Conservation (phyloP, 129 eudicot genomes). For the Smallanthus sonchifolius region DNA sequence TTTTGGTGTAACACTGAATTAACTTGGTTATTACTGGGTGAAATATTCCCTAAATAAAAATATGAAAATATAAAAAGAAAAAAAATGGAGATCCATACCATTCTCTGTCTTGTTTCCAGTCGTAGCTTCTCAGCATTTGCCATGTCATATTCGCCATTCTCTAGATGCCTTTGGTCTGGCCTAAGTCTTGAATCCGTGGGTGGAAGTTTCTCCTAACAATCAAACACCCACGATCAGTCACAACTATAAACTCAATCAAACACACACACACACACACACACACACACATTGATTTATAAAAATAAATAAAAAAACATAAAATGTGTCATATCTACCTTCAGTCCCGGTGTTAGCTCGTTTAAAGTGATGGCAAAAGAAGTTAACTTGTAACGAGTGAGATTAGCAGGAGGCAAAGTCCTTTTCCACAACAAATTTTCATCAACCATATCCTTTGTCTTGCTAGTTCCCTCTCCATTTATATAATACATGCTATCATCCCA, state of each 20-base stretch:
- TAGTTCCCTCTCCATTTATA: conserved; percentile 46
- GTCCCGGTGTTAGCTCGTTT: conserved; percentile 44
- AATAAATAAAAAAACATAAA: not conserved
- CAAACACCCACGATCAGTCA: conserved; percentile 47
- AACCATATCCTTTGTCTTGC: conserved; percentile 42
- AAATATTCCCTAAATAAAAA: too few relatives aligned
- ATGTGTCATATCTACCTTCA: conserved; percentile 49
- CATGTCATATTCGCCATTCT: conserved; percentile 45
- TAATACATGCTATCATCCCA: conserved; percentile 77
- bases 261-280: not conserved
- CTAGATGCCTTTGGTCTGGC: conserved; percentile 51
- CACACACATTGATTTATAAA: not conserved
- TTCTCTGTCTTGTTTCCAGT: conserved; percentile 41
- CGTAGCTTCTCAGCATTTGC: conserved; percentile 52
- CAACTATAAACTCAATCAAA: conserved; percentile 21
- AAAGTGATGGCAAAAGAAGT: conserved; percentile 45
- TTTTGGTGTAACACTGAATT: too few relatives aligned
- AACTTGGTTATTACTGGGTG: too few relatives aligned
- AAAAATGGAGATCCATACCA: conserved; percentile 23
- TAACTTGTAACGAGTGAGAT: conserved; percentile 43
- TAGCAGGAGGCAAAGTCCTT: conserved; percentile 42
- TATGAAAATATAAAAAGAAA: not conserved
- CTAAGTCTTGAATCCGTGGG: conserved; percentile 55
- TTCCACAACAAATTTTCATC: conserved; percentile 61
- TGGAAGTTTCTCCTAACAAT: conserved; percentile 46